These are phyloP conservation scores for Spizellomyces sp. DNA, from an alignment of 192 early-diverging fungal genomes.

Conservation along the genomic window DNA sequence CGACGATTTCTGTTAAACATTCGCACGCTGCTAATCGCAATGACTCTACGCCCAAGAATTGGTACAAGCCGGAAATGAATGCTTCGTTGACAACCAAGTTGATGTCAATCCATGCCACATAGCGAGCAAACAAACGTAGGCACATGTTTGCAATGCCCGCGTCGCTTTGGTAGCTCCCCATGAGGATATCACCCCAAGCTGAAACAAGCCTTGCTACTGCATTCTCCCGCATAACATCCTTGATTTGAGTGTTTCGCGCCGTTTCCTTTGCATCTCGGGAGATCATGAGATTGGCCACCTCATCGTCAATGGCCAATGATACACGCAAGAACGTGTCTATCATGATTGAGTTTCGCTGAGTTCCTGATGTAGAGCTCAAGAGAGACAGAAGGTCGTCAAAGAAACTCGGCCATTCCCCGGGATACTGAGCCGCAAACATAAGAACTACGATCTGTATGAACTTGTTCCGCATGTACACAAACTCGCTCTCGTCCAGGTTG, in stretches of 20 bases:
- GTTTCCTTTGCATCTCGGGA: conserved; percentile 67
- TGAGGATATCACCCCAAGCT: conserved; percentile 76
- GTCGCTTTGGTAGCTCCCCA: conserved; percentile 54
- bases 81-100: conserved; percentile 82
- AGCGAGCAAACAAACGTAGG: conserved; percentile 78
- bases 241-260: conserved; percentile 78
- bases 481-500: conserved; percentile 40
- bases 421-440: conserved; percentile 80
- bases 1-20: conserved; percentile 83
- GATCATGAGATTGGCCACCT: conserved; percentile 76
- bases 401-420: conserved; percentile 84
- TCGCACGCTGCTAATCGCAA: conserved; percentile 76
- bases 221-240: conserved; percentile 86
- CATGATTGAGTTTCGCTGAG: conserved; percentile 48
- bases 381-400: conserved; percentile 81
- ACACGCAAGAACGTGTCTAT: conserved; percentile 80
- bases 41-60: conserved; percentile 54
- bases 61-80: conserved; percentile 77
- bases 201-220: conserved; percentile 73
- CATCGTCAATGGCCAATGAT: conserved; percentile 80
- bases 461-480: conserved; percentile 76
- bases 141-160: conserved; percentile 65
- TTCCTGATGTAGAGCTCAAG: conserved; percentile 28
- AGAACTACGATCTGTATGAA: conserved; percentile 79
- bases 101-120: conserved; percentile 96